Base-by-base conservation (phyloP, 1,284 basidiomycete species). In the Austropuccinia psidii region DNA sequence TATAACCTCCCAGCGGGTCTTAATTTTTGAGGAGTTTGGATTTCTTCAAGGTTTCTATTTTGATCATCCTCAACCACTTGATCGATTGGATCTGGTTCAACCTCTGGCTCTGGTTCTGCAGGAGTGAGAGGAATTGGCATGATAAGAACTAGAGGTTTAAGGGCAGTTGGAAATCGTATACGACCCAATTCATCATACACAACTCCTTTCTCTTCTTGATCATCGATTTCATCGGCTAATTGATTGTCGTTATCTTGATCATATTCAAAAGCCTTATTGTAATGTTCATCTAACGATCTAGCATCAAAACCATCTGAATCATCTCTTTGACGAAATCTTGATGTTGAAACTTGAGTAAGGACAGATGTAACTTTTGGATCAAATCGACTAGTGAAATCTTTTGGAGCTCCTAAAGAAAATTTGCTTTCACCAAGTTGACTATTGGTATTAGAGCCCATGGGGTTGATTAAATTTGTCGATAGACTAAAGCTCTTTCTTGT, bases 291-390 rank as follows among this genome's bases (percentile, higher is more conserved):
- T 33, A 62, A 39, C n/a, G 35, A 57, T 33, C 37, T 33, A 35
- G 45, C 39, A 9, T 66, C 64, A 21, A n/a, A 60, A 24, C 17
- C 9, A 21, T 64, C 61, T 6, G 21, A 66, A 54, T 54, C 64
- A 47, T 41, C 64, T 9, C 35, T 41, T 6, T 37, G 64, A 54
- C 64, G 49, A 7, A 21, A n/a, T 31, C 64, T 35, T 24, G 45
- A 27, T 3, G 49, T 31, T n/a, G 24, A 45, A 33, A 31, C 64
- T 50, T 50, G 45, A 5, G 45, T 37, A 52, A 66, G 9, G 9
- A 73, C 69, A 27, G 47, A 61, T 21, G 58, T 37, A n/a, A 73
- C 69, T 43, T 73, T 73, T 19, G 69, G 60, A 54, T 73, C 69
- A 39, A 73, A 62, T 24, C 67, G 67, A 60, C 67, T 70, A 33